Evolutionary conservation across 495 filamentous ascomycete species (phyloP).

Genomic region (Delitschia confertaspora): DNA sequence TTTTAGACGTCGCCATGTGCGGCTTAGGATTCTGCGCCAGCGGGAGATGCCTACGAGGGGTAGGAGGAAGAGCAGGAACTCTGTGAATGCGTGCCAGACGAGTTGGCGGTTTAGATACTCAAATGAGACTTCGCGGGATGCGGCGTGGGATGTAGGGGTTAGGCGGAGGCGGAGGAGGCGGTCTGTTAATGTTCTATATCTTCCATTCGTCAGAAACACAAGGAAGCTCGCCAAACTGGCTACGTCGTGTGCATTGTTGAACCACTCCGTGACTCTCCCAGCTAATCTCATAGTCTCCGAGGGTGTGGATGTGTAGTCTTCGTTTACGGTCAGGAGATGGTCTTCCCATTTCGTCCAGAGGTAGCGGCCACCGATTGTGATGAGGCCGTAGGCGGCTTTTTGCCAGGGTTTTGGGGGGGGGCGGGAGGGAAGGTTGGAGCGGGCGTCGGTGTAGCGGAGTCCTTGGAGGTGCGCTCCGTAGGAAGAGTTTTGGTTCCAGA

Average conservation of each 20-base stretch:
- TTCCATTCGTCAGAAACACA: conserved; percentile 79
- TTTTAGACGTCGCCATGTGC: conserved; percentile 71
- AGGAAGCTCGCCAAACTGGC: conserved; percentile 79
- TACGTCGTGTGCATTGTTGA: conserved; percentile 65
- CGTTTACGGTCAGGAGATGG: conserved; percentile 30
- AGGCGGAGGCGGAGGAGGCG: conserved; percentile 78
- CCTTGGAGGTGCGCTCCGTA: conserved; percentile 93
- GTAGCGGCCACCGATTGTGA: conserved; percentile 84
- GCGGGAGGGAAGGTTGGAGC: conserved; percentile 51
- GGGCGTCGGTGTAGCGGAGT: conserved; percentile 78
- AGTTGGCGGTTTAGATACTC: conserved; percentile 97
- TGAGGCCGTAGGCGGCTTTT: conserved; percentile 71
- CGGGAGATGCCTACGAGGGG: conserved; percentile 86
- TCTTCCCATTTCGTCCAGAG: conserved; percentile 84
- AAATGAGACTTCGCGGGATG: conserved; percentile 84
- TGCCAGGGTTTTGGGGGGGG: conserved; percentile 63
- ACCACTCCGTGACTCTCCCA: conserved; percentile 56
- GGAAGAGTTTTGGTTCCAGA: conserved; percentile 93
- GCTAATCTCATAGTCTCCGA: conserved; percentile 46
- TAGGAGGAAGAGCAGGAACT: conserved; percentile 91
- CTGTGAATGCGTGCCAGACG: conserved; percentile 98
- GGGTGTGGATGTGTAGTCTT: conserved; percentile 29
- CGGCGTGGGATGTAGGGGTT: conserved; percentile 68
- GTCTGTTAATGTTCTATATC: conserved; percentile 85
- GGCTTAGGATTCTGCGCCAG: conserved; percentile 82